Conservation (phyloP, 352 stramenopile genomes). For the Thraustochytrium sp. region DNA sequence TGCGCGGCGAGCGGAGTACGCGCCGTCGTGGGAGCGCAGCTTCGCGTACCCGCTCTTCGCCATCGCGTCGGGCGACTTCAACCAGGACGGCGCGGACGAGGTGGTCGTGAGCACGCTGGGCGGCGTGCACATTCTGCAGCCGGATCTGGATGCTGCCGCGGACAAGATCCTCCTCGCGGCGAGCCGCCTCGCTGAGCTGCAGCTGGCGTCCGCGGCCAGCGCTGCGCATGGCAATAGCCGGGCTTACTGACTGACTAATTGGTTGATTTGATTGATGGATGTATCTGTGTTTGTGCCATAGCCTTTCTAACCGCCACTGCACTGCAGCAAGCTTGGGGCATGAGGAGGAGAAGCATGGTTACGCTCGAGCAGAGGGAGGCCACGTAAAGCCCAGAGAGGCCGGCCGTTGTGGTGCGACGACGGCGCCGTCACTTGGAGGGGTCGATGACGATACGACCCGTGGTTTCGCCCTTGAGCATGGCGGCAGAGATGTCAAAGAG, state of each 20-base stretch:
- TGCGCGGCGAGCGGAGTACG: background rate
- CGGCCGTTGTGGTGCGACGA: too few species aligned
- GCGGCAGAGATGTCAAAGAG: background rate
- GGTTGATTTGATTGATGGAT: too few species aligned
- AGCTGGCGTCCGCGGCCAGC: background rate
- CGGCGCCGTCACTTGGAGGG: background rate
- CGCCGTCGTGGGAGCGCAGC: background rate
- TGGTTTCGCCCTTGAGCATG: conserved; percentile 12
- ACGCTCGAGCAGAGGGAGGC: too few species aligned
- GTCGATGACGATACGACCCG: background rate
- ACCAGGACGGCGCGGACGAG: conserved; percentile 26
- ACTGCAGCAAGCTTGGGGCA: too few species aligned
- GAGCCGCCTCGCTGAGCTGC: background rate
- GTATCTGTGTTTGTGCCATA: too few species aligned
- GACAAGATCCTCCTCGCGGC: background rate
- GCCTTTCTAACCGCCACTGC: too few species aligned
- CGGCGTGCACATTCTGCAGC: conserved; percentile 35
- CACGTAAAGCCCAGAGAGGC: too few species aligned
- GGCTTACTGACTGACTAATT: too few species aligned
- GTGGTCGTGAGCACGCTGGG: conserved; percentile 12
- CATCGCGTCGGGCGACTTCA: conserved; percentile 27
- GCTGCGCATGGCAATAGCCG: too few species aligned
- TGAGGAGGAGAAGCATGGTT: too few species aligned
- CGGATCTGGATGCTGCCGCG: background rate
- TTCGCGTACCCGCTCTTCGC: conserved; percentile 27